phyloP scores from a whole-genome alignment of 108 stramenopile genomes.

The Pseudonitzschia multiseries region DNA sequence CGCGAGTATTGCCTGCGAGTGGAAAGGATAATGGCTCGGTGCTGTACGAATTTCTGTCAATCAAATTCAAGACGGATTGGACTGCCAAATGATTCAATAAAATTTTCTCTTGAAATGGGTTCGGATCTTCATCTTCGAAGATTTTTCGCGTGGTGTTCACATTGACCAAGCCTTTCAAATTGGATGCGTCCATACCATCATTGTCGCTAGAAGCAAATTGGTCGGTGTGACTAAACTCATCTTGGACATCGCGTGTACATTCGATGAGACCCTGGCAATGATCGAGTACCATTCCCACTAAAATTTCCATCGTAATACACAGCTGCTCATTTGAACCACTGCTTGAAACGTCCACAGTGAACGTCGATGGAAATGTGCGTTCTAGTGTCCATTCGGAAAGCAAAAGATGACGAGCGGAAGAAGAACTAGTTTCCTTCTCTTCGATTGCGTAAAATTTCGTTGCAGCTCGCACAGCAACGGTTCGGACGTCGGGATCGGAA shows the following conservation, averaged over 20 bases:
- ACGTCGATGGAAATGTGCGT: conserved; percentile 8
- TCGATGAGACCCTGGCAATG: conserved; percentile 19
- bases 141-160: conserved; percentile 43
- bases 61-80: conserved; percentile 17
- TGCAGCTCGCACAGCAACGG: conserved; percentile 34
- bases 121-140: conserved; percentile 66
- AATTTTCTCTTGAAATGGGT: conserved; percentile 43
- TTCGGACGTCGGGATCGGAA: conserved; percentile 56
- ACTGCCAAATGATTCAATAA: conserved; percentile 40
- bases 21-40: neutral
- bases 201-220: neutral
- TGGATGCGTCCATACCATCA: neutral
- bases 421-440: neutral
- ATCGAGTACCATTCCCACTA: conserved; percentile 7
- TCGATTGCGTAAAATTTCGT: neutral
- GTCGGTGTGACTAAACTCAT: conserved; percentile 22
- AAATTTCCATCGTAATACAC: neutral
- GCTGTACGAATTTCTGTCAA: neutral
- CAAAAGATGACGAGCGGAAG: conserved; percentile 3
- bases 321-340: neutral
- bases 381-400: conserved; percentile 16
- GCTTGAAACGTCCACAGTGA: conserved; percentile 2
- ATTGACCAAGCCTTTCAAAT: conserved; percentile 16
- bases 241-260: neutral
- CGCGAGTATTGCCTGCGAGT: neutral